Base-by-base conservation (phyloP, 163 green algal genomes). In the Scenedesmus sp. region DNA sequence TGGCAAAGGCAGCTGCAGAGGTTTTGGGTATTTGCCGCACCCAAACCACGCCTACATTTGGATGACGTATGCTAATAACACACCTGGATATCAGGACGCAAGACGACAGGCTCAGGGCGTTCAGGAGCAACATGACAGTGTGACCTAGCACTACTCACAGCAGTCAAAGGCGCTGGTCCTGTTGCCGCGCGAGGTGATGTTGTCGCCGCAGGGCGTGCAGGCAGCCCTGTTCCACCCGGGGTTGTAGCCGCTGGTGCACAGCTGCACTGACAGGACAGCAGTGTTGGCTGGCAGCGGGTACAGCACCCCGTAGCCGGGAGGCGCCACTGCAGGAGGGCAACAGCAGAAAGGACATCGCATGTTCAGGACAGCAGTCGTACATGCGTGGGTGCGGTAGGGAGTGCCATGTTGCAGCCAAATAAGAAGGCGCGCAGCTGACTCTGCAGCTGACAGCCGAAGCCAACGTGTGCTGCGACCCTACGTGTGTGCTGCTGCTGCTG, bases 121-220 rank as follows among this genome's bases (percentile, higher is more conserved):
- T 64, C 1, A 64, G 7, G 9, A 64, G 59, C 59, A 64, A 15
- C 1, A 64, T 10, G 59, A 64, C 9, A 8, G 9, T 10, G 59
- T 64, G 7, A 64, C 59, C 59, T 0, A 64, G 59, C 59, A 64
- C 0, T 2, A 64, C 59, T 88, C 84, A 88, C 84, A 88, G 84
- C 84, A 88, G 67, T 90, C 86, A 54, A 4, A 18, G 2, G 6
- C 66, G 74, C 66, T 90, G 52, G 86, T 90, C 16, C 86, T 66
- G 86, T n/a, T 84, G 86, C 84, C 84, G 66, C 64, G n/a, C 7
- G 86, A 83, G 18, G 9, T 73, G 52, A 90, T 59, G 57, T 90
- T 90, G 64, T 84, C 54, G 15, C 86, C 86, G 59, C 86, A 90
- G n/a, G 46, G 46, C 4, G 66, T 90, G 67, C 86, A 90, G 7